phyloP scores from a whole-genome alignment of 192 early-diverging fungal species.

The Entophlyctis luteolus region DNA sequence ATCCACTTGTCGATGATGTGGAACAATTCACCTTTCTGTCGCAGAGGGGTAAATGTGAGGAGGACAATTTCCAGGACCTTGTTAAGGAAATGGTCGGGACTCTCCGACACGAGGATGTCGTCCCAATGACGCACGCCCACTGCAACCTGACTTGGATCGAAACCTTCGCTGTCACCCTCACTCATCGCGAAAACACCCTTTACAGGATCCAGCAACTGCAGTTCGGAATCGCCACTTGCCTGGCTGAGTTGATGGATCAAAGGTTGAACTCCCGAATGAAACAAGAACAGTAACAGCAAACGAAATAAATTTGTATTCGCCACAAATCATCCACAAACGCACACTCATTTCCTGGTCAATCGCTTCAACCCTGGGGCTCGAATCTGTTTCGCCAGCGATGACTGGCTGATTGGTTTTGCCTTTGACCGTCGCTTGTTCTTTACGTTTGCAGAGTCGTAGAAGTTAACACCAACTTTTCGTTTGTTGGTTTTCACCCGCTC shows the following conservation, averaged over 20 bases:
- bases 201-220: constrained; percentile 46
- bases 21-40: not conserved
- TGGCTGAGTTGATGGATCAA: constrained; percentile 36
- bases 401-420: constrained; percentile 23
- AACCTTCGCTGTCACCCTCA: constrained; percentile 45
- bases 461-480: constrained; percentile 83
- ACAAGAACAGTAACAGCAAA: constrained; percentile 15
- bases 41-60: constrained; percentile 22
- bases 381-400: constrained; percentile 20
- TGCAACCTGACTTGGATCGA: constrained; percentile 49
- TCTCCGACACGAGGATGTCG: constrained; percentile 43
- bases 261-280: constrained; percentile 17
- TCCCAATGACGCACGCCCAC: constrained; percentile 32
- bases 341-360: not conserved
- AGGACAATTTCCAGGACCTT: constrained; percentile 37
- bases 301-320: not conserved
- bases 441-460: constrained; percentile 89
- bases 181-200: constrained; percentile 52
- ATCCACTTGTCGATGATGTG: not conserved
- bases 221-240: constrained; percentile 44
- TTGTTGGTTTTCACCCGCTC: constrained; percentile 88
- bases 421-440: constrained; percentile 91
- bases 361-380: constrained; percentile 23
- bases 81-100: constrained; percentile 38
- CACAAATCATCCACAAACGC: not conserved